Conservation (phyloP, 2,329 filamentous ascomycete species). For the Aspergillus calidoustus region DNA sequence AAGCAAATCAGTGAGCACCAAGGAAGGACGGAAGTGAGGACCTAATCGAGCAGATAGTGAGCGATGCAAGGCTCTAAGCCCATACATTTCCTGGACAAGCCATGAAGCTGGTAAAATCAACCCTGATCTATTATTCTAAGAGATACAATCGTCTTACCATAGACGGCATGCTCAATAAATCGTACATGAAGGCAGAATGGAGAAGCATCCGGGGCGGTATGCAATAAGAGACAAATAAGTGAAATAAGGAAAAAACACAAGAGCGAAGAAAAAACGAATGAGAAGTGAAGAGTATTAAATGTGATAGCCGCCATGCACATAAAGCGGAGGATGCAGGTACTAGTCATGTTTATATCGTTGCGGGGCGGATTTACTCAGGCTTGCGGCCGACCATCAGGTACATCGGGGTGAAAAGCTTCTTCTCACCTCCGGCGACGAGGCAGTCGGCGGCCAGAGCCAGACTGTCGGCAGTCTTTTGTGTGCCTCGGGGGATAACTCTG, state of each 20-base stretch:
- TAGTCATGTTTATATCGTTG: slow-evolving; percentile 19
- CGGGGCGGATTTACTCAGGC: slow-evolving; percentile 55
- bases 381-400: slow-evolving; percentile 95
- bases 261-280: slow-evolving; percentile 11
- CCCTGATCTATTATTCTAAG: slow-evolving; percentile 13
- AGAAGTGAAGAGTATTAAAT: slow-evolving; percentile 23
- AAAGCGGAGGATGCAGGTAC: slow-evolving; percentile 14
- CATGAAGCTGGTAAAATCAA: not conserved
- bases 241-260: slow-evolving; percentile 14
- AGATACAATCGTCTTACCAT: slow-evolving; percentile 13
- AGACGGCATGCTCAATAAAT: slow-evolving; percentile 11
- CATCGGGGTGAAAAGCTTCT: slow-evolving; percentile 98
- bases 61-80: too few species aligned
- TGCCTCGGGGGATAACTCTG: slow-evolving; percentile 76
- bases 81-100: too few species aligned
- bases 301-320: slow-evolving; percentile 27
- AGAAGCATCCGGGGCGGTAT: not conserved
- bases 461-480: slow-evolving; percentile 93
- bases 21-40: too few species aligned
- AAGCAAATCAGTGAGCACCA: too few species aligned
- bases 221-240: slow-evolving; percentile 4
- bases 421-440: slow-evolving; percentile 80
- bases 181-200: not conserved
- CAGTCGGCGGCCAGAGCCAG: slow-evolving; percentile 80
- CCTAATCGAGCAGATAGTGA: too few species aligned